Base-by-base conservation (phyloP, 2,329 filamentous ascomycete species). In the Apiospora pterosperma region DNA sequence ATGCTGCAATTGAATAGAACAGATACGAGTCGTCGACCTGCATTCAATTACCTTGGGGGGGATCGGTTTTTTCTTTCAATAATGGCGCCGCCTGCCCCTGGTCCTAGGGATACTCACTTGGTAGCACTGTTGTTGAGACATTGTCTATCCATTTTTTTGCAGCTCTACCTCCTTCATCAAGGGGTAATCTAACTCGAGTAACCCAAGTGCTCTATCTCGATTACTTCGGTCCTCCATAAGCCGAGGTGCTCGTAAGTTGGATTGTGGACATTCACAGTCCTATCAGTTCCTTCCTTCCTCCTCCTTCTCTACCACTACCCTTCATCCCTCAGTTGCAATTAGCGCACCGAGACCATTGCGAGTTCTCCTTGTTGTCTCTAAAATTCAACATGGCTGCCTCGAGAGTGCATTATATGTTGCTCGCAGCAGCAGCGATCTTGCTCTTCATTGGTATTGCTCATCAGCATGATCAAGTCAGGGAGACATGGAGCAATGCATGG, bases 391-490 rank as follows among this genome's bases (percentile, higher is more conserved):
- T 64, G 59, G 36, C 63, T 36, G 59, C 55, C 34, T 55, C 41
- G n/a, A 48, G 63, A 31, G 38, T 42, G 25, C 63, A 64, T 38
- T 64, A 62, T 21, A 38, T 61, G 23, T 28, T 62, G 8, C 48
- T 62, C 14, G 63, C 60, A 42, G 61, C 41, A 62, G 60, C 48
- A 63, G 28, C 38, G 12, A 59, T 65, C 38, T 21, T 65, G 16
- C 63, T 65, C 21, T 36, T 62, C 19, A 16, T 65, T 52, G 63
- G 60, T 6, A 52, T 65, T 23, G 61, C 48, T 28, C 60, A 65
- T 41, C 63, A 65, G 14, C 63, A 65, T 42, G 36, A 62, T 23
- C 60, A 60, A 21, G 61, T 65, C 23, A 65, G 61, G 25, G 60
- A 65, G 19, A 65, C 60, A 6, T 23, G 60, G 16, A 38, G 41